Evolutionary conservation across 1,139 yeast species (phyloP), one percentile per base, ranked within the genome.

Genomic region (Pichia sp.): DNA sequence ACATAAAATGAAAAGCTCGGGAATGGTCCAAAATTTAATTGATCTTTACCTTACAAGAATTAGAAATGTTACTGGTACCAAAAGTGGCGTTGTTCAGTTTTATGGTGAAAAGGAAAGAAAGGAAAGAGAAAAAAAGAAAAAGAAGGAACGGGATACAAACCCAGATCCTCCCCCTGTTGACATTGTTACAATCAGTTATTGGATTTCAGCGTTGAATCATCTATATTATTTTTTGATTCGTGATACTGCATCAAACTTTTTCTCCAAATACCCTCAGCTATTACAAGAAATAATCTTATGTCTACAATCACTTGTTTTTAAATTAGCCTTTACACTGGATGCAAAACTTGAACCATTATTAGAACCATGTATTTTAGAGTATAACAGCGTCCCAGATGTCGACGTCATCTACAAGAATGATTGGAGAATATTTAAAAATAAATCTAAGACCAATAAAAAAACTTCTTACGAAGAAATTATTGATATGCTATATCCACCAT

Each of bases 401-500:
- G 77, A 73, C 45, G 59, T 72, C 2, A 62, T 80, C 35, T 84
- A 82, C 59, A 84, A 82, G 45, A 80, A 75, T 52, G 87, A 83
- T 56, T 83, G 92, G 92, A 82, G 81, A 56, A 67, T 84, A 35
- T 82, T 83, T 62, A 81, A 81, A 55, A 71, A 70, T 53, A 75
- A 76, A 50, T 58, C 55, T 33, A 55, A 61, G 42, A 47, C 48
- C 4, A 52, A 61, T 8, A 67, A 61, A 45, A 51, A 51, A 39
- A 64, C 68, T 29, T 71, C 78, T n/a, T 82, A 78, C 57, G 89
- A 83, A 51, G 89, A 81, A 53, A 80, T 83, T 35, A 61, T 80
- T 43, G 71, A 76, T 44, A 82, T 80, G 79, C 65, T 84, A 43
- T 83, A 79, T 52, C 92, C 92, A 10, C 94, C 94, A 11, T 65